Base-by-base conservation (phyloP, 352 stramenopile genomes). In the Blastocystis sp. region DNA sequence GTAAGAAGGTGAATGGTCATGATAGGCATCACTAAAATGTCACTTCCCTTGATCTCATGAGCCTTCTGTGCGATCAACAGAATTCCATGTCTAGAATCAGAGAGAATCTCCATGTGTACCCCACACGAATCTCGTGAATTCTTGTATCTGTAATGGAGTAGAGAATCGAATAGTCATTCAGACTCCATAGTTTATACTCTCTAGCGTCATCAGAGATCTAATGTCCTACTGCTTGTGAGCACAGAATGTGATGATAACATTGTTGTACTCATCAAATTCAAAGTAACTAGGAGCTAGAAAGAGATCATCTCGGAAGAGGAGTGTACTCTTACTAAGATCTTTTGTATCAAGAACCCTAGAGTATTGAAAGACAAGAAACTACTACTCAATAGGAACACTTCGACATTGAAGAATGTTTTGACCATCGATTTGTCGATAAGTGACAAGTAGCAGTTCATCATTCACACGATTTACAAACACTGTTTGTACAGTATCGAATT, bases 241-340 rank as follows among this genome's bases (percentile, higher is more conserved):
- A 54, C 66, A 78, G 66, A 35, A 78, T 29, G 66, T 78, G 66
- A 78, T 78, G n/a, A 78, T 78, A 39, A 78, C 14, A 1, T 35
- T 24, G 39, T 78, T 78, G 42, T 57, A 78, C n/a, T 78, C 66
- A 51, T 78, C 66, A 54, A 78, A 78, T 51, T 78, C 66, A 35
- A 78, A 78, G n/a, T 78, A 78, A 46, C 66, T 78, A 24, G 66
- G 66, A 57, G 66, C 37, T 5, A 59, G 14, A 46, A 78, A 78
- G 9, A 59, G 21, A 4, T 78, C 66, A 39, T 78, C 37, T 24
- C 32, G 66, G 43, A 78, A 78, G 12, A 78, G 66, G 6, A 78
- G 66, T 12, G 12, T 54, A 2, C 35, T 46, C 19, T 58, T 3
- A 19, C 35, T 19, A 12, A 78, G 19, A 51, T 78, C 66, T 19